These are phyloP conservation scores for Fraxinus angustifolia DNA, from an alignment of 305 asterid species.

Conservation along the genomic window DNA sequence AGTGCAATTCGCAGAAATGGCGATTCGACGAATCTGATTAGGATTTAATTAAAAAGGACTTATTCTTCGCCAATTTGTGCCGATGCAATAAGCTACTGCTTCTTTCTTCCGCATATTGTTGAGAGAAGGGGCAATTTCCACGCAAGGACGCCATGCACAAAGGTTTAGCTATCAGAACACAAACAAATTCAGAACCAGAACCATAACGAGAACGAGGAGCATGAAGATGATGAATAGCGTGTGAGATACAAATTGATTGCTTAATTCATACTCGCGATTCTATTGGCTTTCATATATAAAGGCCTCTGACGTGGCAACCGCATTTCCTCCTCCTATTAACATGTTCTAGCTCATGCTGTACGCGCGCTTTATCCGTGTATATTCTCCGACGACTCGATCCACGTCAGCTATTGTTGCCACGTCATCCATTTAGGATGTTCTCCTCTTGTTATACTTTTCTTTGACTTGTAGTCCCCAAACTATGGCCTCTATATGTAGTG, in stretches of 20 bases:
- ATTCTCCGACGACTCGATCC: neutral
- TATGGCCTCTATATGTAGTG: neutral
- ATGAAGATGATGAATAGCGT: neutral
- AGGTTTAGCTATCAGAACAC: neutral
- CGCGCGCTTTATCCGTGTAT: conserved; percentile 6
- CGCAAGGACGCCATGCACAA: neutral
- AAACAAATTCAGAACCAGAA: neutral
- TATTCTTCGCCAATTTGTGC: neutral
- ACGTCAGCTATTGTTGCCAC: neutral
- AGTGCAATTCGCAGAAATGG: neutral
- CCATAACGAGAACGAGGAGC: neutral
- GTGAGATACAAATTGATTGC: neutral
- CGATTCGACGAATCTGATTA: neutral
- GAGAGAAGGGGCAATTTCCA: neutral
- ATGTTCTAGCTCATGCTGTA: neutral
- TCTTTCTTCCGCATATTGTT: neutral
- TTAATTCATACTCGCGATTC: neutral
- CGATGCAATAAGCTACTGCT: neutral
- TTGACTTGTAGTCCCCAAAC: neutral
- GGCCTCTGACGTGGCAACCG: neutral
- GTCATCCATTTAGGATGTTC: neutral
- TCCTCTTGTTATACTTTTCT: neutral
- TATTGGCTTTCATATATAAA: neutral
- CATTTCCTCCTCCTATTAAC: neutral
- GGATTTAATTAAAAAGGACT: neutral